Evolutionary conservation across 2,329 filamentous ascomycete genomes (phyloP), one percentile per base, ranked within the genome.

Genomic region (Paramyrothecium roridum): DNA sequence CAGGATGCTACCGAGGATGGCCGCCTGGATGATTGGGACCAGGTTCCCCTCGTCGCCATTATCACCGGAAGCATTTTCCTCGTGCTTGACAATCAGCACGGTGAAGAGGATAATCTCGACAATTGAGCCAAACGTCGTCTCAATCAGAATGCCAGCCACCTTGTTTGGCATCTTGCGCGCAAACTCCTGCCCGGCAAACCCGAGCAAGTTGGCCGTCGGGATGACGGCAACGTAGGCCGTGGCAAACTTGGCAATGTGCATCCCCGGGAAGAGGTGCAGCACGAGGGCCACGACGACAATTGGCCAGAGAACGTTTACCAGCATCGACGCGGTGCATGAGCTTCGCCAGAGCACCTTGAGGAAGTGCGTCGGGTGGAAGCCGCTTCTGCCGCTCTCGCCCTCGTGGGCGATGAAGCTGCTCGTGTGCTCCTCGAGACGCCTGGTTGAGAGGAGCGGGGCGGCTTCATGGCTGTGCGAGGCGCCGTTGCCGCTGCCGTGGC

Each of bases 101-200:
- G 88, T 82, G 65, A 89, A 88, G 16, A 90, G 73, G 26, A 90
- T 81, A 53, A 89, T 82, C 61, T 90, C 87, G 17, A 89, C 84
- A 3, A 88, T 75, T 8, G 84, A 86, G 7, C 86, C 85, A 54
- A 90, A 71, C 0, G 75, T 76, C 3, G 74, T 77, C 58, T 79
- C 76, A 20, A 78, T 63, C 34, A 84, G 65, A 8, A 84, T 76
- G 8, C 80, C 81, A 37, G 84, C 70, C 2, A 86, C 83, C 63
- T 86, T 86, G 26, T 30, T 43, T 47, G 84, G 85, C 53, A 89
- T 68, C 67, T 88, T 88, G 37, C 85, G 78, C 1, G 84, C 82
- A 60, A 89, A 74, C 63, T 89, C 85, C 57, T 86, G 73, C 1
- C 69, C 80, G 2, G 72, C 58, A 8, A 74, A 81, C 3, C 78